Percentiles rank a stretch among this genome's conserved stretches.
phyloP scores from a whole-genome alignment of 495 filamentous ascomycete species.

The Penicillium coffeae region DNA sequence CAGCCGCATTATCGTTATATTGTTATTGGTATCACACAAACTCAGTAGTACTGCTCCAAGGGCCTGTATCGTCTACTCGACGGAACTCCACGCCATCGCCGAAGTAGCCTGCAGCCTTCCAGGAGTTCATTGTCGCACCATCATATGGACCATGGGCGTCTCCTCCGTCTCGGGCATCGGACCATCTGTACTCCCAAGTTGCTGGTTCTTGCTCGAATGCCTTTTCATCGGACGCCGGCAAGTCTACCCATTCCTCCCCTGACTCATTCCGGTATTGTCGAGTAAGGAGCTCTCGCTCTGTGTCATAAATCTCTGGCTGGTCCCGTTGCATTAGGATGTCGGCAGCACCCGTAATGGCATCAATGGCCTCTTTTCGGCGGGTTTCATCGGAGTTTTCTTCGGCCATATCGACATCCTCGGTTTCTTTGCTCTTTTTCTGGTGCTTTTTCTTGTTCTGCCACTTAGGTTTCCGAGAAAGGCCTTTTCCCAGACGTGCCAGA shows the following conservation, averaged over 20 bases:
- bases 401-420: constrained; percentile 62
- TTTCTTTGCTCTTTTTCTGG: constrained; percentile 55
- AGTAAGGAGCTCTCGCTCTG: constrained; percentile 77
- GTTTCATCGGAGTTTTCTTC: constrained; percentile 70
- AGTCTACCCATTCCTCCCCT: constrained; percentile 87
- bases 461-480: constrained; percentile 56
- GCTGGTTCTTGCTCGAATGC: constrained; percentile 31
- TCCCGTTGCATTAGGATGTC: constrained; percentile 79
- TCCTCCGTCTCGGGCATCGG: constrained; percentile 77
- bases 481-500: constrained; percentile 72
- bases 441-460: constrained; percentile 57
- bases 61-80: constrained; percentile 49
- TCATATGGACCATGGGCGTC: constrained; percentile 84
- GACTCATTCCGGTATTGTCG: constrained; percentile 83
- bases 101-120: constrained; percentile 90
- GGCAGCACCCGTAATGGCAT: constrained; percentile 81
- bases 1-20: no score
- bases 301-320: constrained; percentile 84
- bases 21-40: constrained; percentile 50
- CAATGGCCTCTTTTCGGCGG: constrained; percentile 65
- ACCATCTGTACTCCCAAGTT: constrained; percentile 92
- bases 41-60: constrained; percentile 59
- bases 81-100: constrained; percentile 89
- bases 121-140: constrained; percentile 75
- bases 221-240: constrained; percentile 20